Base-by-base conservation (phyloP, 2,329 filamentous ascomycete genomes). In the Lojkania enalia region DNA sequence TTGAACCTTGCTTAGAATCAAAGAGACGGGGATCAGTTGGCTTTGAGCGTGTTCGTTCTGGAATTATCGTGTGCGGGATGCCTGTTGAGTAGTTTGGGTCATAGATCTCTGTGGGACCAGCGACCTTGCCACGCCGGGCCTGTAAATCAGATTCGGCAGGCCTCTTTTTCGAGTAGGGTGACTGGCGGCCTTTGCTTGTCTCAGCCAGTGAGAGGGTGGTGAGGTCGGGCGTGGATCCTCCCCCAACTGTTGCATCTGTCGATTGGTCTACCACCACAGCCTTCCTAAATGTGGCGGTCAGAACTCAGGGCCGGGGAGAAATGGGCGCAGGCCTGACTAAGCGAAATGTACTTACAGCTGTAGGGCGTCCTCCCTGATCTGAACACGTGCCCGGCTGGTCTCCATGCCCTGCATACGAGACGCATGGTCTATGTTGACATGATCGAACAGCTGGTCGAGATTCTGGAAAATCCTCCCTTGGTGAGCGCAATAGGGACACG, bases 401-500 rank as follows among this genome's bases (percentile, higher is more conserved):
- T 52, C 46, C 14, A 64, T 21, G 3, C 39, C 53, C 7, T 51
- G 35, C n/a, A 69, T 27, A 4, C 55, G 45, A 1, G 51, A 35
- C 5, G 43, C 35, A 49, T 71, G 67, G 6, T 68, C 60, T 2
- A 46, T 32, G n/a, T 42, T 57, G 6, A 51, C 59, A 43, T 71
- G 66, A 20, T 46, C 39, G 21, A 49, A 50, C 1, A 70, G 46
- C 20, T 63, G 58, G 11, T 61, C 54, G 1, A 58, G 14, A 21
- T 7, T 53, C 7, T 63, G 61, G 44, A 71, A 71, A 0, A 64
- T 58, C 1, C 59, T 51, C 1, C 58, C 59, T 6, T 55, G 42
- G 18, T 63, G 58, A 4, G 41, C 44, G 19, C 58, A 58, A 35
- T 60, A 69, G 1, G 67, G 66, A 48, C 66, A 71, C 1, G 54